A percentile compares a stretch with the other conserved stretches of the same genome.
Evolutionary conservation across 75 land plant genomes (phyloP).

Genomic region (Sequoia sempervirens): DNA sequence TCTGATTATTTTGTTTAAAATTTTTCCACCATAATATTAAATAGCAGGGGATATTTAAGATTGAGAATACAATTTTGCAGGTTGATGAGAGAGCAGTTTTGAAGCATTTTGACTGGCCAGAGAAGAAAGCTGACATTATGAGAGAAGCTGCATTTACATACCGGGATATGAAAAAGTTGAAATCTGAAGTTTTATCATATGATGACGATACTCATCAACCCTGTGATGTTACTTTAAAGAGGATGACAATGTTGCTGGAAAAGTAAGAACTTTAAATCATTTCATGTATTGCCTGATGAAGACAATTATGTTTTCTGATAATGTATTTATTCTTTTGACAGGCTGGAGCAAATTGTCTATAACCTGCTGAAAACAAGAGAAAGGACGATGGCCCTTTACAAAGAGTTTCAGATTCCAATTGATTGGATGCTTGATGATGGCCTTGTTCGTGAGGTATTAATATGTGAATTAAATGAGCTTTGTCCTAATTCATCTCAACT

Average conservation of each 20-base stretch:
- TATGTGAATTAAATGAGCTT: not conserved
- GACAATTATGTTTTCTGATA: not conserved
- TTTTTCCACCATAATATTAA: not conserved
- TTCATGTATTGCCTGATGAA: not conserved
- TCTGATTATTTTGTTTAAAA: not conserved
- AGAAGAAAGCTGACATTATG: conserved; percentile 78
- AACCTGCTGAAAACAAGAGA: conserved; percentile 56
- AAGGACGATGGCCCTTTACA: conserved; percentile 34
- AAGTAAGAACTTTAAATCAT: conserved; percentile 44
- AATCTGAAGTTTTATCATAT: conserved; percentile 39
- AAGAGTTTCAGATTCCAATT: conserved; percentile 63
- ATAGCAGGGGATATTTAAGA: not conserved
- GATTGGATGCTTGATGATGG: conserved; percentile 77
- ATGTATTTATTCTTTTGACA: conserved; percentile 10
- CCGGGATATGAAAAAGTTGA: conserved; percentile 69
- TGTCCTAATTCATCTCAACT: not conserved
- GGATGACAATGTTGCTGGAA: conserved; percentile 60
- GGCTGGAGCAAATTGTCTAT: conserved; percentile 60
- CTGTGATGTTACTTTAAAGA: conserved; percentile 31
- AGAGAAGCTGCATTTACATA: conserved; percentile 80
- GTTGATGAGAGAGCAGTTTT: conserved; percentile 96
- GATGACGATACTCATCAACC: conserved; percentile 40
- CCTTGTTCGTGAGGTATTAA: conserved; percentile 47
- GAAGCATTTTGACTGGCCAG: conserved; percentile 95
- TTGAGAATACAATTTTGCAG: conserved; percentile 16